Conservation (phyloP, 257 asterid genomes). For the Nicotiana obtusifolia region DNA sequence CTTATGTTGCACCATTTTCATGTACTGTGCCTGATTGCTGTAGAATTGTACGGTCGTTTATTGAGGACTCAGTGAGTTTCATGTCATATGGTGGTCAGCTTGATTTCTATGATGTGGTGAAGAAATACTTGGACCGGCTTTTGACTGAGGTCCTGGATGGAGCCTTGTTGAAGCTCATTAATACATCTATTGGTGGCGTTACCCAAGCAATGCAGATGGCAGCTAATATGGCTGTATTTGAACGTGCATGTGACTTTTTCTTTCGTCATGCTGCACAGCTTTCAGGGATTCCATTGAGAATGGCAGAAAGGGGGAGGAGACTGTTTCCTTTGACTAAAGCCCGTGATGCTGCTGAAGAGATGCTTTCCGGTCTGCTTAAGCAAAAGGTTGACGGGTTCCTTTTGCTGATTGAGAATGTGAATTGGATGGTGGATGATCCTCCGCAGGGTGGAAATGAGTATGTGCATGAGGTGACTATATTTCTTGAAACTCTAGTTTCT, state of each 20-base stretch:
- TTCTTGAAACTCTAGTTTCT: slow-evolving; percentile 78
- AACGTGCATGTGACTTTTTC: slow-evolving; percentile 95
- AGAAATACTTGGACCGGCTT: slow-evolving; percentile 88
- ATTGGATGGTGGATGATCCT: slow-evolving; percentile 86
- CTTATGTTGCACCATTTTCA: slow-evolving; percentile 90
- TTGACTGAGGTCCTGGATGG: slow-evolving; percentile 83
- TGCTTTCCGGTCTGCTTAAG: slow-evolving; percentile 76
- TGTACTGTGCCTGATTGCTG: slow-evolving; percentile 95
- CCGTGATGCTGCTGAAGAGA: slow-evolving; percentile 84
- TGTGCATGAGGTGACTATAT: slow-evolving; percentile 79
- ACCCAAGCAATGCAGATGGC: slow-evolving; percentile 98
- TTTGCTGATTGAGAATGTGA: slow-evolving; percentile 76
- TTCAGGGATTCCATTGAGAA: slow-evolving; percentile 86
- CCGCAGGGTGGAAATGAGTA: slow-evolving; percentile 83
- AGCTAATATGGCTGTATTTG: slow-evolving; percentile 94
- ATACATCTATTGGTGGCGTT: slow-evolving; percentile 62
- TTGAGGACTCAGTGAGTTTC: slow-evolving; percentile 92
- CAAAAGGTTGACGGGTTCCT: slow-evolving; percentile 94
- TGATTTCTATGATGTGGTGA: slow-evolving; percentile 80
- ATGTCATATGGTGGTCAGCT: slow-evolving; percentile 95
- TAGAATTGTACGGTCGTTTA: slow-evolving; percentile 86
- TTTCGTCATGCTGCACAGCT: slow-evolving; percentile 98
- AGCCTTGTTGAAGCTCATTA: slow-evolving; percentile 65
- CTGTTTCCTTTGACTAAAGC: slow-evolving; percentile 75
- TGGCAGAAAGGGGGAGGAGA: slow-evolving; percentile 81